Conservation (phyloP, 1,284 basidiomycete genomes). For the Veloporphyrellus conicus region DNA sequence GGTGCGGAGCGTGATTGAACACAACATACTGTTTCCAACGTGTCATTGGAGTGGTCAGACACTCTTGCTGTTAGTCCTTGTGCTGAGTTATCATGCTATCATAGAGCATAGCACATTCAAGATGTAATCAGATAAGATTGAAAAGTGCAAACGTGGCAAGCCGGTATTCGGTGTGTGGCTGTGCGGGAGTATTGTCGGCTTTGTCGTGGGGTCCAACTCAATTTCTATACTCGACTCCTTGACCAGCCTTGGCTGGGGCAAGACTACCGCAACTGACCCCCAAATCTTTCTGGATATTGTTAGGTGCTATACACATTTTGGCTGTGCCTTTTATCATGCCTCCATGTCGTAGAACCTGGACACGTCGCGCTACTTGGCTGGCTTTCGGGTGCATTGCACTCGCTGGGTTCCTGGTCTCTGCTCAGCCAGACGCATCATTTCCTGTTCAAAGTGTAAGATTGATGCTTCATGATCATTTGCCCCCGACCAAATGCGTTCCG, state of each 20-base stretch:
- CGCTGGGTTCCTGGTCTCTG: conserved; percentile 37
- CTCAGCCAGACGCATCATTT: conserved; percentile 30
- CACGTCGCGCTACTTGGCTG: conserved; percentile 58
- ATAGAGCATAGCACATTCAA: too few relatives aligned
- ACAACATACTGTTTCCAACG: too few relatives aligned
- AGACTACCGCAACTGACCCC: neutral
- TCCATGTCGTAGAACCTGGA: conserved; percentile 17
- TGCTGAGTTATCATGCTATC: too few relatives aligned
- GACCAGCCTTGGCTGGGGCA: neutral
- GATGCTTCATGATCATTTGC: neutral
- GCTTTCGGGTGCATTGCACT: conserved; percentile 54
- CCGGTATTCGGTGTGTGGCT: neutral
- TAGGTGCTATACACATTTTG: neutral
- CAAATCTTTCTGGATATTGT: neutral
- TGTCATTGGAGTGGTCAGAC: conserved; percentile 5
- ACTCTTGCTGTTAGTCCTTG: neutral
- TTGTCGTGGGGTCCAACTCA: too few relatives aligned
- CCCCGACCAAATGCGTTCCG: neutral
- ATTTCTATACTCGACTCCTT: neutral
- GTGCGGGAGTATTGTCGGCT: neutral
- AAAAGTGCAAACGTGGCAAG: neutral
- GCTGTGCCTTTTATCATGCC: conserved; percentile 12
- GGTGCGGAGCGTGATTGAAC: too few relatives aligned
- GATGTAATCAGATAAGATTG: too few relatives aligned
- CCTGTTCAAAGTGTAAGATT: conserved; percentile 22